Percentiles rank a stretch among this genome's conserved stretches.
Evolutionary conservation across 257 asterid species (phyloP).

Genomic region (Solanum sejunctum): DNA sequence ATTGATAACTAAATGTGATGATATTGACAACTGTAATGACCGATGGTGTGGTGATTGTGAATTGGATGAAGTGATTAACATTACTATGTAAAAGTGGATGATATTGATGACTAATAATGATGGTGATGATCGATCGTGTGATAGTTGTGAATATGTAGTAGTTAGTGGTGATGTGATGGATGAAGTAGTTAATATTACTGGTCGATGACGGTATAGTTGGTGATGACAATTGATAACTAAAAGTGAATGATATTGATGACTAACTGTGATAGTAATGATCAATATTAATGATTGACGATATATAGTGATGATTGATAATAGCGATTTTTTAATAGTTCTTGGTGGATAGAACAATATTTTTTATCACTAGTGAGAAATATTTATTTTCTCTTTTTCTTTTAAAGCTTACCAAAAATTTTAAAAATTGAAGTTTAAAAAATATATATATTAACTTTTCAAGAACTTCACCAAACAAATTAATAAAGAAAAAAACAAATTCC

Average conservation of each 20-base stretch:
- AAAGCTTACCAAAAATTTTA: too few relatives aligned
- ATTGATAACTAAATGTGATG: too few relatives aligned
- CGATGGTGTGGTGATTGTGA: too few relatives aligned
- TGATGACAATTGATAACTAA: not conserved
- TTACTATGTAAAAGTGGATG: too few relatives aligned
- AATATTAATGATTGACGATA: not conserved
- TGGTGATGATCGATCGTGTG: not conserved
- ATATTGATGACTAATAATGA: too few relatives aligned
- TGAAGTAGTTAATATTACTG: not conserved
- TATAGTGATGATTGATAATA: too few relatives aligned
- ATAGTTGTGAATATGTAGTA: accelerated
- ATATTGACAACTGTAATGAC: too few relatives aligned
- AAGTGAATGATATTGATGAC: not conserved
- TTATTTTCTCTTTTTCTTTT: too few relatives aligned
- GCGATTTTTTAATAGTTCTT: not conserved
- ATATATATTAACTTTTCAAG: not conserved
- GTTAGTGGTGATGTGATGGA: not conserved
- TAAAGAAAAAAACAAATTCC: not conserved
- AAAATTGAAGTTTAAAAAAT: not conserved
- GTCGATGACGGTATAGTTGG: not conserved
- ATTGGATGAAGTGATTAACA: too few relatives aligned
- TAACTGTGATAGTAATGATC: too few relatives aligned
- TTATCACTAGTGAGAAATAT: too few relatives aligned
- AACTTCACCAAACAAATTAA: not conserved
- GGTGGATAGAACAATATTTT: not conserved